These are phyloP conservation scores for Corylus avellana DNA, from an alignment of 306 rosid species.

Conservation along the genomic window DNA sequence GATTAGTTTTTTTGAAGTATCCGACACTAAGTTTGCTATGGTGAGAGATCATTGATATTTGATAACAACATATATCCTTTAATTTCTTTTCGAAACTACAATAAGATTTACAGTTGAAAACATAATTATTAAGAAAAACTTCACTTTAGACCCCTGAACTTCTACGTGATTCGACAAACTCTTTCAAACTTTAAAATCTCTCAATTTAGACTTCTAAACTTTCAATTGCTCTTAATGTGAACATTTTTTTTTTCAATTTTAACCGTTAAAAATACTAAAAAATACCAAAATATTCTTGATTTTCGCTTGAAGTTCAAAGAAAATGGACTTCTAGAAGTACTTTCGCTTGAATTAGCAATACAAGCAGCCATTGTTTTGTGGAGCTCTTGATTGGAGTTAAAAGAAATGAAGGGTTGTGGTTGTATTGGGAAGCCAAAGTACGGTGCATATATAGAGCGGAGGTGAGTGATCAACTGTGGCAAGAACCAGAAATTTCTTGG, in stretches of 20 bases:
- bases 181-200: no score
- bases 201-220: no score
- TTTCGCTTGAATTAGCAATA: slow-evolving; percentile 25
- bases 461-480: not conserved
- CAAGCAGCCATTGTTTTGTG: slow-evolving; percentile 45
- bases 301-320: not conserved
- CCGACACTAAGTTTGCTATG: no score
- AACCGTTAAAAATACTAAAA: no score
- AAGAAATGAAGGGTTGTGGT: not conserved
- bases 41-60: not conserved
- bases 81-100: not conserved
- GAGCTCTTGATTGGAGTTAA: not conserved
- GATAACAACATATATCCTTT: not conserved
- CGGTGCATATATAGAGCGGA: not conserved
- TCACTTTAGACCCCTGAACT: no score
- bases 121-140: no score
- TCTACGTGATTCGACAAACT: no score
- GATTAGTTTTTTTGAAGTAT: no score
- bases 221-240: no score
- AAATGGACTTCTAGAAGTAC: not conserved
- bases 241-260: no score
- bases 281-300: no score
- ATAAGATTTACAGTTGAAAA: not conserved
- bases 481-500: not conserved
- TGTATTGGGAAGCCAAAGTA: not conserved